phyloP scores from a whole-genome alignment of 345 rosid species.

The Passiflora organensis region DNA sequence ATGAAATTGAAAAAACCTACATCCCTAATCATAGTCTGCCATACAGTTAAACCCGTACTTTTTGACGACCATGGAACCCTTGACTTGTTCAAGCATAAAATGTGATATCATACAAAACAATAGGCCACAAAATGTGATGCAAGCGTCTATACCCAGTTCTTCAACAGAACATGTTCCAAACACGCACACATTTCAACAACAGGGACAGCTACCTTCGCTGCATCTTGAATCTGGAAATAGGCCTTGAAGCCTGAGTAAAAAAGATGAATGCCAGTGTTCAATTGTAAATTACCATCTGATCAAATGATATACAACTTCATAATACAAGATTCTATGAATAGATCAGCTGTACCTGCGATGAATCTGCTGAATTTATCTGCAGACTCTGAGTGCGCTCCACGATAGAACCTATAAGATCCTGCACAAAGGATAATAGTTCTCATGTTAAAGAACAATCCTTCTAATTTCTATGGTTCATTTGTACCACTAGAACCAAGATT shows the following conservation, averaged over 20 bases:
- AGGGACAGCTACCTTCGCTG: slow-evolving; percentile 45
- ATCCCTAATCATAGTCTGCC: no score
- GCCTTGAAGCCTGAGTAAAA: slow-evolving; percentile 58
- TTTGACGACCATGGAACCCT: no score
- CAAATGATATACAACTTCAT: neutral
- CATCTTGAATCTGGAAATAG: slow-evolving; percentile 77
- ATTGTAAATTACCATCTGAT: slow-evolving; percentile 2
- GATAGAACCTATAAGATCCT: slow-evolving; percentile 78
- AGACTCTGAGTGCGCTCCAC: slow-evolving; percentile 48
- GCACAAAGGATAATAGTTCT: slow-evolving; percentile 4
- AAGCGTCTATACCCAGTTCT: no score
- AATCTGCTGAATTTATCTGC: slow-evolving; percentile 22
- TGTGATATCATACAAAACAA: no score
- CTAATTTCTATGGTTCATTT: neutral
- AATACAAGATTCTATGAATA: neutral
- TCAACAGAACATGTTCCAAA: no score
- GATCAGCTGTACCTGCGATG: slow-evolving; percentile 44
- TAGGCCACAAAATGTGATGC: no score
- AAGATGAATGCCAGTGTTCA: slow-evolving; percentile 38
- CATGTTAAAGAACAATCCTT: neutral
- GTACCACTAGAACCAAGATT: neutral
- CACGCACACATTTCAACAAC: neutral
- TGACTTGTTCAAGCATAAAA: no score
- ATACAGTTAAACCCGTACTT: no score
- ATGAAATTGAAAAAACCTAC: no score